Conservation (phyloP, 2,329 filamentous ascomycete genomes). For the Aspergillus niger region DNA sequence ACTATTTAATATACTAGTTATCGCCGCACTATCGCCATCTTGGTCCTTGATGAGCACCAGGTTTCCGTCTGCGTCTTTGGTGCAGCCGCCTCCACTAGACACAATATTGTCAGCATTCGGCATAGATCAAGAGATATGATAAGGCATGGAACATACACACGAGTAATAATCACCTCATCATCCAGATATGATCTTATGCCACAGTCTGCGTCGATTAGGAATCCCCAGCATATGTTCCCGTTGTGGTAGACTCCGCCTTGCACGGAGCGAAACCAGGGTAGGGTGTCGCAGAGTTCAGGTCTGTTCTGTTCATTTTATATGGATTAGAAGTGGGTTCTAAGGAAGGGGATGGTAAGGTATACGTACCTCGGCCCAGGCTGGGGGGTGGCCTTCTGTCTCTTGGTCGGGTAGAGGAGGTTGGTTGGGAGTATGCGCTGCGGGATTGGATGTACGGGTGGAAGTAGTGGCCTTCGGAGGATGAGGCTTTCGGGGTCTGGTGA, state of each 20-base stretch:
- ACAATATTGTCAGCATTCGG: slow-evolving; percentile 18
- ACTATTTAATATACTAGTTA: slow-evolving; percentile 50
- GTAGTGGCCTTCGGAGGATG: no score
- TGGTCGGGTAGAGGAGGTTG: no score
- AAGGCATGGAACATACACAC: slow-evolving; percentile 51
- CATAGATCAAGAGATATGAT: no score
- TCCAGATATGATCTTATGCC: slow-evolving; percentile 61
- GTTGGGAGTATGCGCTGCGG: no score
- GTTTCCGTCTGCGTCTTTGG: slow-evolving; percentile 49
- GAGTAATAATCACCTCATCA: slow-evolving; percentile 64
- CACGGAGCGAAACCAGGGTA: slow-evolving; percentile 64
- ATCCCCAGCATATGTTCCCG: slow-evolving; percentile 54
- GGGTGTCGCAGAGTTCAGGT: slow-evolving; percentile 63
- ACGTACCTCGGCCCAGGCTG: slow-evolving; percentile 57
- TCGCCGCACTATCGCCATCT: slow-evolving; percentile 36
- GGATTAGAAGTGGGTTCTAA: background rate
- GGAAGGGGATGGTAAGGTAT: background rate
- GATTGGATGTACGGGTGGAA: no score
- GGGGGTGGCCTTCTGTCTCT: slow-evolving; percentile 40
- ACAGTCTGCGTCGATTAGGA: slow-evolving; percentile 60
- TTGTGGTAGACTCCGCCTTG: slow-evolving; percentile 61
- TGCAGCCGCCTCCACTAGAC: slow-evolving; percentile 57
- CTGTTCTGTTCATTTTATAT: slow-evolving; percentile 8
- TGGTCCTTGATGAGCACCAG: slow-evolving; percentile 52
- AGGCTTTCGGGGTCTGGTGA: background rate